Conservation (phyloP, 805 yeast species). For the Monosporozyma aerobia region DNA sequence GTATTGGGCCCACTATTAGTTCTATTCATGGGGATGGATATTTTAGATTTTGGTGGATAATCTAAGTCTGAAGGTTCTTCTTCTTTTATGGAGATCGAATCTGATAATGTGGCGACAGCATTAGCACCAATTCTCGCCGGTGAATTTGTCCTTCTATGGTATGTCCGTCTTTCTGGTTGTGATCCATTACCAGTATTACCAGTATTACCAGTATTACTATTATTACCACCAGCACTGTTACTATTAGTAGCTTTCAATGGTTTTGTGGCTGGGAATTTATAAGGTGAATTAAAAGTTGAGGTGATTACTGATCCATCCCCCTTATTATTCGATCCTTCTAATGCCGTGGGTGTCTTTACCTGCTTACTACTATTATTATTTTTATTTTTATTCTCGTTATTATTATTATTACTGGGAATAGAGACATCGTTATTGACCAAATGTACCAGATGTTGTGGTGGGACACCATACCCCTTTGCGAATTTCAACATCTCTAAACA, state of each 20-base stretch:
- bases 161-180: constrained; percentile 1
- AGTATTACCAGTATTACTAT: constrained; percentile 6
- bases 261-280: constrained; percentile 3
- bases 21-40: background rate
- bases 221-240: constrained; percentile 8
- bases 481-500: constrained; percentile 53
- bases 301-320: background rate
- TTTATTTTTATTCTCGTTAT: background rate
- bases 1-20: background rate
- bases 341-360: background rate
- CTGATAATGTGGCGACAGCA: constrained; percentile 48
- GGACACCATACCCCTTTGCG: constrained; percentile 55
- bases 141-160: constrained; percentile 39
- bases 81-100: constrained; percentile 20
- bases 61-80: constrained; percentile 10
- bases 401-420: background rate
- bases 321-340: background rate
- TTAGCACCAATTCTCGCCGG: constrained; percentile 69
- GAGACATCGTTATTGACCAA: constrained; percentile 33
- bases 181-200: background rate
- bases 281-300: background rate
- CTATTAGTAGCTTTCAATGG: constrained; percentile 8
- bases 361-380: background rate
- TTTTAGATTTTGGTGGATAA: background rate
- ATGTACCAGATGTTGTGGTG: constrained; percentile 52